Evolutionary conservation across 805 yeast genomes (phyloP), one percentile per base, ranked within the genome.

Genomic region (Starmerella apicola): DNA sequence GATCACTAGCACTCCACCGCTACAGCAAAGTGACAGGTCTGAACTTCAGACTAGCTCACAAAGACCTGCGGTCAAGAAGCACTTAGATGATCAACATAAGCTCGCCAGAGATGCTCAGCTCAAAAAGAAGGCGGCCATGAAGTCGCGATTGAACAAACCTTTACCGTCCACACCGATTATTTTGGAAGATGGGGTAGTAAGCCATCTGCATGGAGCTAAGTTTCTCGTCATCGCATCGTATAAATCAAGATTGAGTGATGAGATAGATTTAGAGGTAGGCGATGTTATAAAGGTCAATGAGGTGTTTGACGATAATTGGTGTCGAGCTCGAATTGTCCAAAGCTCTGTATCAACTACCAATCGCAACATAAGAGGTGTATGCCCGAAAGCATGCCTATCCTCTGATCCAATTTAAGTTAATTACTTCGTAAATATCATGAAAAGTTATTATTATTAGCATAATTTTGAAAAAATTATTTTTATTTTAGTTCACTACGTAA

Each of bases 251-350:
- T 74, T 84, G n/a, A 78, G 73, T 4, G 94, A 85, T 58, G 96
- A 86, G 62, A 66, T 86, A 49, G 63, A 74, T 15, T 60, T 86
- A 17, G 57, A 65, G 16, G 78, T 76, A 44, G 74, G 74, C 47
- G 95, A 86, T 57, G 53, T 81, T 34, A 68, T 86, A 42, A 77
- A 81, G 51, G 65, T 86, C 18, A 62, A 81, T 43, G 84, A 82
- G 57, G 75, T 73, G 53, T 83, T 94, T 10, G 86, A 79, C 37
- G 96, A 86, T 58, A 95, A 88, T 42, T 86, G 96, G 96, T 86
- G 96, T 88, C 78, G 78, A 32, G 94, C 58, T 27, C 38, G 42
- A 12, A 36, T 40, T 6, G 44, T 38, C 13, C 25, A 28, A 13
- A 27, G 36, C 6, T 25, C 19, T 7, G 20, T n/a, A 18, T 33